A percentile compares a stretch with the other conserved stretches of the same genome.
phyloP scores from a whole-genome alignment of 2,329 filamentous ascomycete genomes.

The Penicillium sp. region DNA sequence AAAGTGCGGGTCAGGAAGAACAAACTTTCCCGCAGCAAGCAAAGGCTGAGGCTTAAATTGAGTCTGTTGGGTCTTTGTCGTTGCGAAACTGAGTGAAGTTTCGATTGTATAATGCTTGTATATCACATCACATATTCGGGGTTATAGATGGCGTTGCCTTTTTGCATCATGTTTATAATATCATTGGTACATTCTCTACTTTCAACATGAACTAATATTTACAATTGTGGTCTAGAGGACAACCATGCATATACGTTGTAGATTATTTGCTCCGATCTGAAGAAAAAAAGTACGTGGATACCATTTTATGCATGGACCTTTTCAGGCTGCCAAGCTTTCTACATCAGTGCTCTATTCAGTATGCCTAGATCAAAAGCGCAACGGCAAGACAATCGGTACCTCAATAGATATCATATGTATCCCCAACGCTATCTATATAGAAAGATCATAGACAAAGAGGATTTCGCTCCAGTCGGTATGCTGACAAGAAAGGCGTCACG shows the following conservation, averaged over 20 bases:
- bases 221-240: not conserved
- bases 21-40: not conserved
- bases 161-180: constrained; percentile 19
- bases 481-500: constrained; percentile 12
- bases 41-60: not conserved
- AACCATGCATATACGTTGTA: too few relatives aligned
- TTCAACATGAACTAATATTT: not conserved
- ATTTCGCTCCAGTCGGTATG: not conserved
- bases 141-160: constrained; percentile 18
- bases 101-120: constrained; percentile 22
- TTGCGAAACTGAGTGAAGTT: not conserved
- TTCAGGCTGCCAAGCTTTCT: too few relatives aligned
- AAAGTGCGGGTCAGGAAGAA: not conserved
- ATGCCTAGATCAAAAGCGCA: too few relatives aligned
- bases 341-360: too few relatives aligned
- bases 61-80: not conserved
- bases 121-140: constrained; percentile 15
- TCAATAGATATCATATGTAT: too few relatives aligned
- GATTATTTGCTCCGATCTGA: too few relatives aligned
- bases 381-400: too few relatives aligned
- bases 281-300: too few relatives aligned
- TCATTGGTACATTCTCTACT: constrained; percentile 14
- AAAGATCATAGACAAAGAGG: not conserved
- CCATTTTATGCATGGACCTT: too few relatives aligned
- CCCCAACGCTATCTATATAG: too few relatives aligned